Percentiles rank a stretch among this genome's conserved stretches.
Conservation (phyloP, 768 basidiomycete species). For the Agaricus sinodeliciosus region DNA sequence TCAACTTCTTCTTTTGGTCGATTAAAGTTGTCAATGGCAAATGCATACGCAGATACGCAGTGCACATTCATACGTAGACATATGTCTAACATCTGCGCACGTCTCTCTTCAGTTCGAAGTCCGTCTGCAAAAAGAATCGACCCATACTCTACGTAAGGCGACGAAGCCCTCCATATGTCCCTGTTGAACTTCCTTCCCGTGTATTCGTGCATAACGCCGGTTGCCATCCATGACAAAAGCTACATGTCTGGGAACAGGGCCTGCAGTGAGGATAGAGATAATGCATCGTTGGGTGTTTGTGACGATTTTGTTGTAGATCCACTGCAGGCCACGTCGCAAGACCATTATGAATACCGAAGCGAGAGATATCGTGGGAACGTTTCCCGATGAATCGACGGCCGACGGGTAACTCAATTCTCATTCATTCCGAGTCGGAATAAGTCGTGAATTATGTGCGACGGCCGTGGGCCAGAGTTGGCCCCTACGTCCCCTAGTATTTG, state of each 20-base stretch:
- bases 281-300: constrained; percentile 38
- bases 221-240: constrained; percentile 99
- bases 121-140: background rate
- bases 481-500: too few species aligned
- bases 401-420: too few species aligned
- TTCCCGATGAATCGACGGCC: too few species aligned
- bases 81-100: constrained; percentile 69
- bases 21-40: constrained; percentile 96
- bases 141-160: constrained; percentile 68
- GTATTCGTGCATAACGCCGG: constrained; percentile 74
- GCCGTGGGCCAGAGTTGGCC: too few species aligned
- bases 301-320: constrained; percentile 25
- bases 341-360: constrained; percentile 12
- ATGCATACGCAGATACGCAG: constrained; percentile 95
- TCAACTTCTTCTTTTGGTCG: constrained; percentile 81
- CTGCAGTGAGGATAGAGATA: constrained; percentile 64
- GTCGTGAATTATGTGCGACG: too few species aligned
- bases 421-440: too few species aligned
- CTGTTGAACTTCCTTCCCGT: constrained; percentile 56
- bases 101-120: background rate
- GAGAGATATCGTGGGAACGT: constrained; percentile 5
- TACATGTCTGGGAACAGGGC: constrained; percentile 84
- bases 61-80: constrained; percentile 74
- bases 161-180: constrained; percentile 86
- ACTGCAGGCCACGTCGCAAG: constrained; percentile 21